Conservation (phyloP, 805 yeast species). For the Hanseniaspora nectarophila region DNA sequence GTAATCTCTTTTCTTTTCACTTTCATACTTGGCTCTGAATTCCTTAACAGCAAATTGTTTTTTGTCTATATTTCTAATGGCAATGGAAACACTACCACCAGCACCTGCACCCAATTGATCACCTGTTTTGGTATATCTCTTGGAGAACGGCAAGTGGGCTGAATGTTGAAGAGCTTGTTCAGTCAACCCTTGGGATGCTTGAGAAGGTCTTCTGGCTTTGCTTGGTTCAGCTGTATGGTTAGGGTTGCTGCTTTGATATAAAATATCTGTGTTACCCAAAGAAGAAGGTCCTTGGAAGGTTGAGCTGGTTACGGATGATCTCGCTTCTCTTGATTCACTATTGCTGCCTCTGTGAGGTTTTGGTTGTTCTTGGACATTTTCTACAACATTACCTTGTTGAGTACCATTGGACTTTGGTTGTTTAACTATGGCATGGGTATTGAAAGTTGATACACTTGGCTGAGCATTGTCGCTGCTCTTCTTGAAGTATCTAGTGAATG, state of each 20-base stretch:
- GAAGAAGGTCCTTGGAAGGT: slow-evolving; percentile 16
- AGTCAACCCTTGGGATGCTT: slow-evolving; percentile 1
- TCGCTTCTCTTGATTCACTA: background rate
- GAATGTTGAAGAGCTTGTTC: slow-evolving; percentile 11
- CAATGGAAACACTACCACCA: slow-evolving; percentile 77
- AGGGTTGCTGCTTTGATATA: slow-evolving; percentile 13
- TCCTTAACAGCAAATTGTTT: slow-evolving; percentile 85
- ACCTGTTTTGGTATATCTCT: slow-evolving; percentile 69
- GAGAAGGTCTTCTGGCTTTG: background rate
- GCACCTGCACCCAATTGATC: slow-evolving; percentile 90
- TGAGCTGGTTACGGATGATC: slow-evolving; percentile 6
- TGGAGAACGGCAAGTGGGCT: slow-evolving; percentile 45
- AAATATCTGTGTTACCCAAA: slow-evolving; percentile 15
- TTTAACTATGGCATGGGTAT: slow-evolving; percentile 15
- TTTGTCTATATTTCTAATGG: slow-evolving; percentile 52
- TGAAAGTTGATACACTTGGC: slow-evolving; percentile 15
- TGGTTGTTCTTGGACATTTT: background rate
- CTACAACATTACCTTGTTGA: background rate
- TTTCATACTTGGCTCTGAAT: slow-evolving; percentile 62
- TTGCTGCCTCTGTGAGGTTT: background rate
- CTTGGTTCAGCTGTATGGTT: background rate
- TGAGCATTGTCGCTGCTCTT: slow-evolving; percentile 1
- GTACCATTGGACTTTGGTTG: background rate
- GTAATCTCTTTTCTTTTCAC: slow-evolving; percentile 72
- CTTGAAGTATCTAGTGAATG: slow-evolving; percentile 13